Evolutionary conservation across 208 protist species (phyloP).

Genomic region (Crithidia bombi): DNA sequence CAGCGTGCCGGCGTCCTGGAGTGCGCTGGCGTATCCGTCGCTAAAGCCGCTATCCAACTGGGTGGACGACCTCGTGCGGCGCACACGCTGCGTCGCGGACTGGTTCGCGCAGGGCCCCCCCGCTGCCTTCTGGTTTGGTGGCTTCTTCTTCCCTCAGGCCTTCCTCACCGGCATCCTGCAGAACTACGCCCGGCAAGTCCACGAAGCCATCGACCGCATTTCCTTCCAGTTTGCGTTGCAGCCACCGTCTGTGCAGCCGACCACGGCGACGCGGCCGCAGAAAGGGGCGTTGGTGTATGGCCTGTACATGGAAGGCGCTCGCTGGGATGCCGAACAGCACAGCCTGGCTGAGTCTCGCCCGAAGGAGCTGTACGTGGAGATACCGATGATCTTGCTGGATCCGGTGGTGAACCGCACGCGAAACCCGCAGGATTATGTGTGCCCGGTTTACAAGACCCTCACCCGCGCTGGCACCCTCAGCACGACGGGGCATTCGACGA

Average conservation of each 20-base stretch:
- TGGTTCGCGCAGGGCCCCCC: constrained; percentile 92
- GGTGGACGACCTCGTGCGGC: constrained; percentile 94
- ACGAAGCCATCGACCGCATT: constrained; percentile 97
- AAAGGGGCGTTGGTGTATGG: constrained; percentile 94
- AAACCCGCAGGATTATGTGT: constrained; percentile 87
- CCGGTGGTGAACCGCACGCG: constrained; percentile 70
- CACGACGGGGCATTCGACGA: constrained; percentile 99
- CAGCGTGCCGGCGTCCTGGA: constrained; percentile 92
- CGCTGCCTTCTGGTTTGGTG: constrained; percentile 94
- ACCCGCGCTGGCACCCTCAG: constrained; percentile 95
- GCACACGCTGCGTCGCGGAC: constrained; percentile 89
- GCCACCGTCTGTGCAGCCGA: constrained; percentile 19
- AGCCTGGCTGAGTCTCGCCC: constrained; percentile 93
- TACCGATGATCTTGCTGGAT: constrained; percentile 94
- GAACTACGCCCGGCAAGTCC: constrained; percentile 95
- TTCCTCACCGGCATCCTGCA: constrained; percentile 97
- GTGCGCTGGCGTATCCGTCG: constrained; percentile 93
- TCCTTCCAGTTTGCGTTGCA: constrained; percentile 91
- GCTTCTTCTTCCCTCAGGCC: constrained; percentile 98
- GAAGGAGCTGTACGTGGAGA: constrained; percentile 94
- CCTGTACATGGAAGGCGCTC: constrained; percentile 96
- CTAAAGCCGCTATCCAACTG: constrained; percentile 97
- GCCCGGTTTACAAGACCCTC: constrained; percentile 97
- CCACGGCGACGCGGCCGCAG: constrained; percentile 35
- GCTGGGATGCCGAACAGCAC: constrained; percentile 86